A percentile compares a stretch with the other conserved stretches of the same genome.
These are phyloP conservation scores for Vickermania ingenoplastis DNA, from an alignment of 208 protist genomes.

Conservation along the genomic window DNA sequence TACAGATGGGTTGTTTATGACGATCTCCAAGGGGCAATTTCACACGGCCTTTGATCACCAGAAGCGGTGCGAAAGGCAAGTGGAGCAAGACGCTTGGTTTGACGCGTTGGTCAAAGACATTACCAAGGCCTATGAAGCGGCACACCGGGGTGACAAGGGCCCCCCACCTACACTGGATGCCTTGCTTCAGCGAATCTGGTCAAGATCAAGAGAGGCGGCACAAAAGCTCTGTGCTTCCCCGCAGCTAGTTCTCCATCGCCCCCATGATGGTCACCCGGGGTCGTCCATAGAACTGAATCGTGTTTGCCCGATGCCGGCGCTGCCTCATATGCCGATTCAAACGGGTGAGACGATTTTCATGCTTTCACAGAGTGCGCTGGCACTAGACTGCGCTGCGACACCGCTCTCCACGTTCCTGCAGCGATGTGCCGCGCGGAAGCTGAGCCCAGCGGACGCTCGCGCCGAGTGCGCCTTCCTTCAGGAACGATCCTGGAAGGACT, in stretches of 20 bases:
- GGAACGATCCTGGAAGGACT: not conserved
- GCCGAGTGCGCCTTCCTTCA: slow-evolving; percentile 10
- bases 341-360: slow-evolving; percentile 32
- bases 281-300: slow-evolving; percentile 7
- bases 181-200: not conserved
- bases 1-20: too few relatives aligned
- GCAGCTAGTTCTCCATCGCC: slow-evolving; percentile 27
- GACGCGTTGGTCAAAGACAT: slow-evolving; percentile 22
- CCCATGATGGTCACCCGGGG: slow-evolving; percentile 16
- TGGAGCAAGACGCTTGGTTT: slow-evolving; percentile 32
- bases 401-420: slow-evolving; percentile 17
- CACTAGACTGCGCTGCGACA: slow-evolving; percentile 24
- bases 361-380: not conserved
- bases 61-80: slow-evolving; percentile 19
- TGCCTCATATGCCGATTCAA: slow-evolving; percentile 39
- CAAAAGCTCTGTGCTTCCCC: slow-evolving; percentile 10
- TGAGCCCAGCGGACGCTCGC: slow-evolving; percentile 17
- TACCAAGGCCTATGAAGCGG: not conserved
- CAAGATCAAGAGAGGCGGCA: not conserved
- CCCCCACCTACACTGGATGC: slow-evolving; percentile 18
- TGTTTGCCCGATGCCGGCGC: not conserved
- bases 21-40: too few relatives aligned
- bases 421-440: slow-evolving; percentile 11
- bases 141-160: too few relatives aligned
- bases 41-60: slow-evolving; percentile 20